These are phyloP conservation scores for Amoebophrya sp. DNA, from an alignment of 169 alveolate genomes.

Conservation along the genomic window DNA sequence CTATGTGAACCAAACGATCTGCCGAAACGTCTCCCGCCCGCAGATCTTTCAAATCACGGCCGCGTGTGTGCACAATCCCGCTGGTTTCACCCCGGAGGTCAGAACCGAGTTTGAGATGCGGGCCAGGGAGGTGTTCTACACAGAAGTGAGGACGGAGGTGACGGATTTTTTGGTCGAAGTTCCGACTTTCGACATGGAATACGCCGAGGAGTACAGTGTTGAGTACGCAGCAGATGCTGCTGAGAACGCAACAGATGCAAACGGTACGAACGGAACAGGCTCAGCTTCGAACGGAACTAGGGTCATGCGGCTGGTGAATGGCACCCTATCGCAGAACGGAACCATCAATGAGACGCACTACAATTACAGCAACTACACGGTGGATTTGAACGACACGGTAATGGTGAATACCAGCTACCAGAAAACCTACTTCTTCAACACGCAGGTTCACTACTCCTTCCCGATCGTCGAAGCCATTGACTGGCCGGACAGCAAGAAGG, in stretches of 20 bases:
- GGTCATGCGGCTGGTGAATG: no score
- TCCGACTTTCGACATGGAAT: no score
- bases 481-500: neutral
- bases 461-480: neutral
- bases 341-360: no score
- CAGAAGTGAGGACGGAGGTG: neutral
- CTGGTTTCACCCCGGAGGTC: neutral
- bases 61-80: neutral
- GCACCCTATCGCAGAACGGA: no score
- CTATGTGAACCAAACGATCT: neutral
- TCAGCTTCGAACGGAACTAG: no score
- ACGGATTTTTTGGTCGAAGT: neutral
- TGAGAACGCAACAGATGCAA: neutral
- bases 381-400: no score
- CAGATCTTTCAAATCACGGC: neutral
- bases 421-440: no score
- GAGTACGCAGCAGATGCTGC: neutral
- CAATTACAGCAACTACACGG: no score
- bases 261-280: neutral
- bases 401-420: neutral
- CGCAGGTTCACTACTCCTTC: no score
- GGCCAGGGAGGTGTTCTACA: neutral
- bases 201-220: no score
- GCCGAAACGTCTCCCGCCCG: neutral
- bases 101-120: neutral